Evolutionary conservation across 176 grass and related monocot genomes (phyloP), one percentile per base, ranked within the genome.

Genomic region (Oryza nivara): DNA sequence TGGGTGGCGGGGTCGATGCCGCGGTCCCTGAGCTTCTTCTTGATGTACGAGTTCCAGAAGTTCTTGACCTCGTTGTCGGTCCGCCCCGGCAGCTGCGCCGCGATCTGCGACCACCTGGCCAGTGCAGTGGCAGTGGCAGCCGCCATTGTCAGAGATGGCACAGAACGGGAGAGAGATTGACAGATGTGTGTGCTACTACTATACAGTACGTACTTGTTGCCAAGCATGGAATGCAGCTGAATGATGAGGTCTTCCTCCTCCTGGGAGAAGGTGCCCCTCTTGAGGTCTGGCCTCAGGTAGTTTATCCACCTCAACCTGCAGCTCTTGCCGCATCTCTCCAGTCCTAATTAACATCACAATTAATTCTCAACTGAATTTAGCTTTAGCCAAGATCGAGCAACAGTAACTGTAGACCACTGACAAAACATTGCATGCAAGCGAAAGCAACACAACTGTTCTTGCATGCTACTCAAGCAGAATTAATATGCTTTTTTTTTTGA

Each of bases 31-130:
- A 94, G 84, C 44, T 85, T 85, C 87, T 94, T 94, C 84, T 92
- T 94, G 70, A 94, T 77, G 80, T 89, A 92, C 45, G 92, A 94
- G 71, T 99, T 99, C 96, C 96, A 99, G 69, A 95, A 96, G 89
- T 99, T 99, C 89, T 99, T 99, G 68, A 99, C 92, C 78, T 99
- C 96, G 68, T 99, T 99, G 80, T 99, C 96, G 3, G 96, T 99
- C 65, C 96, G 73, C 43, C 96, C 96, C 3, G 93, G 96, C 19
- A 99, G 81, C 84, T 91, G 92, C 13, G 90, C 90, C 16, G 92
- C 92, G n/a, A 94, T 94, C 83, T 92, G 92, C 51, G 92, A 94
- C 92, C 92, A 94, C 85, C 92, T 94, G 84, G 16, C 26, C 26
- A 26, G 26, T 26, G 26, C 26, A 26, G 28, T 28, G 28, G 28